A percentile compares a stretch with the other conserved stretches of the same genome.
Conservation (phyloP, 2,329 filamentous ascomycete genomes). For the Colletotrichum tamarilloi region DNA sequence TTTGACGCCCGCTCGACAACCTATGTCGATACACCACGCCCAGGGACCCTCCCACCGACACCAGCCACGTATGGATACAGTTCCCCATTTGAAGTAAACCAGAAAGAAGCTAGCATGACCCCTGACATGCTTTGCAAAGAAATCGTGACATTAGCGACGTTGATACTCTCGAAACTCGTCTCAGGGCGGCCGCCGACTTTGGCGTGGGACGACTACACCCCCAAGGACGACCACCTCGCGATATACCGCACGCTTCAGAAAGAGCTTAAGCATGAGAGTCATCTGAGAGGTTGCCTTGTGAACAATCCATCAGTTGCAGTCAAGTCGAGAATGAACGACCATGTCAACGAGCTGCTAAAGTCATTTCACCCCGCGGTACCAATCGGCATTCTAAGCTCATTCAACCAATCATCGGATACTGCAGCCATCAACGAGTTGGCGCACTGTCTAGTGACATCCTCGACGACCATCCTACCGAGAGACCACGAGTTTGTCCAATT, state of each 20-base stretch:
- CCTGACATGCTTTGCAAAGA: not conserved
- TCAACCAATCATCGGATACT: slow-evolving; percentile 7
- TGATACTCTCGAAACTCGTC: not conserved
- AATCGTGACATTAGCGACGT: not conserved
- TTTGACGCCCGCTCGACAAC: not conserved
- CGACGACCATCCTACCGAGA: not conserved
- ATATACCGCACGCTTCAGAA: slow-evolving; percentile 13
- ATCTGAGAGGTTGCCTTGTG: slow-evolving; percentile 11
- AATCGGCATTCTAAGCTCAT: slow-evolving; percentile 15
- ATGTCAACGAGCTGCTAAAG: not conserved
- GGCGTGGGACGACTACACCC: not conserved
- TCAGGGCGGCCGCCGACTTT: not conserved
- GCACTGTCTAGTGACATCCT: not conserved
- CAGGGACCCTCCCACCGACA: not conserved
- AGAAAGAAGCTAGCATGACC: not conserved
- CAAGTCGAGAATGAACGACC: not conserved
- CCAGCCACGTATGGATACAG: not conserved
- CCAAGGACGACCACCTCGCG: slow-evolving; percentile 10
- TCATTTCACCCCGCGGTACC: slow-evolving; percentile 3
- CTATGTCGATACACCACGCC: not conserved
- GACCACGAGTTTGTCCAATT: slow-evolving; percentile 6
- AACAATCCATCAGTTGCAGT: not conserved
- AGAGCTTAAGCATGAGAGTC: slow-evolving; percentile 12
- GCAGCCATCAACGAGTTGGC: not conserved
- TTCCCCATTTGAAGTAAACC: not conserved